phyloP scores from a whole-genome alignment of 116 monocot genomes.

The Iris pallida region DNA sequence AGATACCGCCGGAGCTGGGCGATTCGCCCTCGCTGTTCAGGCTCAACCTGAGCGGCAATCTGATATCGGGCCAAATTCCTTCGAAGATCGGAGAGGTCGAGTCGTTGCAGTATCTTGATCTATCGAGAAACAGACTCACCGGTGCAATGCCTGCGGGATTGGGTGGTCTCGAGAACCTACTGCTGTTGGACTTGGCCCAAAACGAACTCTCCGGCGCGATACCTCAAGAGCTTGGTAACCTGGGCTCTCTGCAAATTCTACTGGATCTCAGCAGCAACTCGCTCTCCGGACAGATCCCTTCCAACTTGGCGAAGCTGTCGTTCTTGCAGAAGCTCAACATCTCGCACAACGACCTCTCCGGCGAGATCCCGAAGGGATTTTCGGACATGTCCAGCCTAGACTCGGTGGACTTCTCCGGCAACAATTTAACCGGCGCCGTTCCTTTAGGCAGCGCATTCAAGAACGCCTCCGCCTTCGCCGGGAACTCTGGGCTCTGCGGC shows the following conservation, averaged over 20 bases:
- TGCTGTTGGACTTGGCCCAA: slow-evolving; percentile 41
- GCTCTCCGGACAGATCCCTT: slow-evolving; percentile 57
- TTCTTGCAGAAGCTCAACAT: slow-evolving; percentile 54
- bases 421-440: slow-evolving; percentile 57
- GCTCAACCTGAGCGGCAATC: slow-evolving; percentile 60
- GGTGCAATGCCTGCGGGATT: slow-evolving; percentile 44
- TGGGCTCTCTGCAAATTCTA: slow-evolving; percentile 37
- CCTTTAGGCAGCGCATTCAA: slow-evolving; percentile 40
- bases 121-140: slow-evolving; percentile 58
- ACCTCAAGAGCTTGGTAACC: slow-evolving; percentile 59
- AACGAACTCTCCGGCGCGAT: slow-evolving; percentile 58
- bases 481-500: slow-evolving; percentile 62
- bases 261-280: slow-evolving; percentile 73
- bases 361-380: slow-evolving; percentile 50
- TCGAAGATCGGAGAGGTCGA: slow-evolving; percentile 14
- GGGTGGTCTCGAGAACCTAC: slow-evolving; percentile 43
- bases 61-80: slow-evolving; percentile 48
- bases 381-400: slow-evolving; percentile 48
- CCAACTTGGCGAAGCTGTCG: slow-evolving; percentile 52
- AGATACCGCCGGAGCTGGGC: slow-evolving; percentile 48
- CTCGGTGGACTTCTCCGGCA: slow-evolving; percentile 67
- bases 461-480: slow-evolving; percentile 28
- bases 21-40: slow-evolving; percentile 35
- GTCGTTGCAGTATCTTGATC: slow-evolving; percentile 34
- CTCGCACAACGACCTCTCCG: slow-evolving; percentile 64